Evolutionary conservation across 2,329 filamentous ascomycete species (phyloP), one percentile per base, ranked within the genome.

Genomic region (Incumbomyces delicatus): DNA sequence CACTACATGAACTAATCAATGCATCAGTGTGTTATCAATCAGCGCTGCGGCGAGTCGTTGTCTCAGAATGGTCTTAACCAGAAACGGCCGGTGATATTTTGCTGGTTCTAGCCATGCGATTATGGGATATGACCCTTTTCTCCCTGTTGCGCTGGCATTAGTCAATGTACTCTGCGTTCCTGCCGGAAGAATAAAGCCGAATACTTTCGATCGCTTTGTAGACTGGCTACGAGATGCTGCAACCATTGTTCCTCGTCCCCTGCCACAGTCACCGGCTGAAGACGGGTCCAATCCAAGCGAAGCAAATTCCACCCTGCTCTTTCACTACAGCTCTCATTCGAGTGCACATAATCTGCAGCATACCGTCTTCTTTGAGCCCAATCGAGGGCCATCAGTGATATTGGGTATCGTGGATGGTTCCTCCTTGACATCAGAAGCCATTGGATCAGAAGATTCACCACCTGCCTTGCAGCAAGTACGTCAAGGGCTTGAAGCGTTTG

Each of bases 91-190:
- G 33, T 35, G 33, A 35, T 35, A 35, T 11, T 35, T 17, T 35
- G 33, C 18, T 11, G 6, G 31, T 17, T 11, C 41, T 31, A 14
- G 31, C 22, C n/a, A 45, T 35, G 33, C 18, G 35, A 83, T 69
- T 63, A 94, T 94, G 88, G 83, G 78, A 71, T 76, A 85, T 69
- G 90, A 95, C 73, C 82, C 86, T 66, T 79, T 95, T 65, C 85
- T 89, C 65, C 88, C 90, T 67, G 81, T 89, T 71, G 85, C 89
- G 67, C 88, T 88, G 63, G 90, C 88, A 70, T 85, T 86, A 75
- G 80, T 96, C 62, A 85, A 86, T 71, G 87, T 84, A 53, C 78
- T 95, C 58, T 77, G 95, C 50, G 73, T 96, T 51, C 92, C 92
- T 46, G 75, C 94, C 56, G 90, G 90, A 44, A 83, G 79, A 61